Percentiles rank a stretch among this genome's conserved stretches.
Evolutionary conservation across 2,329 filamentous ascomycete genomes (phyloP).

Genomic region (Paecilomyces sp.): DNA sequence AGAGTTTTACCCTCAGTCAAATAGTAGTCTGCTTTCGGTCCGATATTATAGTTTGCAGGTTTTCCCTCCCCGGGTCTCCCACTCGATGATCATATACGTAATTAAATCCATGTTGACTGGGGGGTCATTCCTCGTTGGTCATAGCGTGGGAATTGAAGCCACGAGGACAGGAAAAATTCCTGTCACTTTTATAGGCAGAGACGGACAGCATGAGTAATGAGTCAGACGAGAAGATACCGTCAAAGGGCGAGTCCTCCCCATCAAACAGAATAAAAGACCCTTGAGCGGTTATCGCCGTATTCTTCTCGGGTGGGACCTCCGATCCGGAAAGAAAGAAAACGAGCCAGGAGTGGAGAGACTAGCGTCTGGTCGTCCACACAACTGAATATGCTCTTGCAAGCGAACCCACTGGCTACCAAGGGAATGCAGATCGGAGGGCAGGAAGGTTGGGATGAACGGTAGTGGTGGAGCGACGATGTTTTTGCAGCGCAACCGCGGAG

Average conservation of each 20-base stretch:
- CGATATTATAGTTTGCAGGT: not conserved
- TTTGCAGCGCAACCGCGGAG: not conserved
- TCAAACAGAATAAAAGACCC: not conserved
- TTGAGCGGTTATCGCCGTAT: not conserved
- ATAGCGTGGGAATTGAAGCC: not conserved
- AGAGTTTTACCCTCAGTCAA: not conserved
- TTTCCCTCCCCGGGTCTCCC: not conserved
- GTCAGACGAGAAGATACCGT: not conserved
- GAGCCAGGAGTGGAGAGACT: not conserved
- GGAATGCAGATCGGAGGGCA: not conserved
- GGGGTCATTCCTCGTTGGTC: not conserved
- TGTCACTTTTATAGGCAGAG: not conserved
- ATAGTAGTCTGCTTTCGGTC: not conserved
- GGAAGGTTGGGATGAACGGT: not conserved
- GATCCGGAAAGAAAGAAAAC: not conserved
- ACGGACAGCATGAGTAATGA: not conserved
- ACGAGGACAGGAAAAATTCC: not conserved
- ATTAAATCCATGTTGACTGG: not conserved
- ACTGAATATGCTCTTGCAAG: not conserved
- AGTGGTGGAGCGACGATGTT: not conserved
- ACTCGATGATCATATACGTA: not conserved
- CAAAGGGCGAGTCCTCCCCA: not conserved
- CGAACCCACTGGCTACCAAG: not conserved
- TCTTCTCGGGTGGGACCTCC: not conserved
- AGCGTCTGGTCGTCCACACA: not conserved